A percentile compares a stretch with the other conserved stretches of the same genome.
phyloP scores from a whole-genome alignment of 257 asterid species.

The Oldenlandia corymbosa region DNA sequence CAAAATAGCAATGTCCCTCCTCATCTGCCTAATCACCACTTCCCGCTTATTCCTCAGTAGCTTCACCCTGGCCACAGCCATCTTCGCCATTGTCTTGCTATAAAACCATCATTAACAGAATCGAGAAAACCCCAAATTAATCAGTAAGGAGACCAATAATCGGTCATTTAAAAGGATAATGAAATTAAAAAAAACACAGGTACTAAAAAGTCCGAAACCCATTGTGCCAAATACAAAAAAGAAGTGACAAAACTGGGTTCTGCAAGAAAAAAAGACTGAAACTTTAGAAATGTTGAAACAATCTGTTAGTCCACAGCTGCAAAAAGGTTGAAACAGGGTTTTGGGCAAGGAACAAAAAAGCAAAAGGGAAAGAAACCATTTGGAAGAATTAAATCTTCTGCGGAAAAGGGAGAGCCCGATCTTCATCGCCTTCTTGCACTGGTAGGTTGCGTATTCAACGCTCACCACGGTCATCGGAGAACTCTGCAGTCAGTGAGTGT shows the following conservation, averaged over 20 bases:
- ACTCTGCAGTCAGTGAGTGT: constrained; percentile 1
- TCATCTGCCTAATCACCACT: constrained; percentile 86
- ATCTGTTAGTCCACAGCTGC: background rate
- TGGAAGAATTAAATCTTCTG: constrained; percentile 70
- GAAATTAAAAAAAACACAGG: too few species aligned
- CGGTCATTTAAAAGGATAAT: background rate
- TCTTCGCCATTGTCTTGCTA: constrained; percentile 93
- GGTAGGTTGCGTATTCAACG: constrained; percentile 41
- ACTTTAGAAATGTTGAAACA: background rate
- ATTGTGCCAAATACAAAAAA: background rate
- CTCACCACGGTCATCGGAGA: constrained; percentile 38
- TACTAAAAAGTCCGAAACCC: background rate
- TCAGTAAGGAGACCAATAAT: background rate
- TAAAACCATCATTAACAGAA: constrained; percentile 8
- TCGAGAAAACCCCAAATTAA: too few species aligned
- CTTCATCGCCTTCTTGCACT: constrained; percentile 62
- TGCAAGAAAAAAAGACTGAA: background rate
- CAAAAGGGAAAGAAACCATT: constrained; percentile 39
- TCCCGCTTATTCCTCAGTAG: constrained; percentile 94
- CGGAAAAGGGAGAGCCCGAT: constrained; percentile 54
- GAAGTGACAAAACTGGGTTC: background rate
- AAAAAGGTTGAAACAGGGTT: background rate
- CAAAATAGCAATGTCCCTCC: constrained; percentile 94
- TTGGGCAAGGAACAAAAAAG: background rate
- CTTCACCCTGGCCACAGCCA: constrained; percentile 95